Evolutionary conservation across 1,284 basidiomycete genomes (phyloP).

Genomic region (Cutaneotrichosporon sp.): DNA sequence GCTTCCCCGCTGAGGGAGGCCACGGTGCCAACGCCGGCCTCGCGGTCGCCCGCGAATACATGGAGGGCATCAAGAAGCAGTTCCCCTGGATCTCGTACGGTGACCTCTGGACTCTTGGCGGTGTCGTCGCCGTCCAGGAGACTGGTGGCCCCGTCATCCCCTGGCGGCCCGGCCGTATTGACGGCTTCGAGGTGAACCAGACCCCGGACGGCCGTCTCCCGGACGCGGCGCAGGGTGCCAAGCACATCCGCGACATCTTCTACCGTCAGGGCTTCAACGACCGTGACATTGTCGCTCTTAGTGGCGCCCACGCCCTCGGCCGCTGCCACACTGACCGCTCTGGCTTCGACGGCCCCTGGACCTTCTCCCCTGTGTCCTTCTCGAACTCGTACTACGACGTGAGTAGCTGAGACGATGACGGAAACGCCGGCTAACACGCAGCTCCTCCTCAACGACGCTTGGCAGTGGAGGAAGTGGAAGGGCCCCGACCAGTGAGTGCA

Average conservation of each 20-base stretch:
- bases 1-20: constrained; percentile 77
- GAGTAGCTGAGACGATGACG: neutral
- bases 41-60: constrained; percentile 72
- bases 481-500: constrained; percentile 23
- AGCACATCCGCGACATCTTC: constrained; percentile 88
- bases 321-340: constrained; percentile 82
- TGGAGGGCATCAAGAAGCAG: constrained; percentile 84
- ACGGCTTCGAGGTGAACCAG: constrained; percentile 70
- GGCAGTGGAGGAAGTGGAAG: constrained; percentile 59
- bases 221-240: constrained; percentile 77
- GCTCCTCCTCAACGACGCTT: constrained; percentile 77
- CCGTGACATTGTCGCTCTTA: constrained; percentile 92
- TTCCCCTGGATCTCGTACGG: constrained; percentile 87
- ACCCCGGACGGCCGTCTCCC: constrained; percentile 95
- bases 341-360: constrained; percentile 76
- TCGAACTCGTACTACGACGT: constrained; percentile 84
- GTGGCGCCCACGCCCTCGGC: constrained; percentile 91
- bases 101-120: constrained; percentile 89
- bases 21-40: constrained; percentile 89
- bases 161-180: constrained; percentile 85
- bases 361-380: constrained; percentile 57
- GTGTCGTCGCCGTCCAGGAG: constrained; percentile 66
- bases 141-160: constrained; percentile 64
- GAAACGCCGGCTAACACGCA: neutral
- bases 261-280: constrained; percentile 96